A percentile compares a stretch with the other conserved stretches of the same genome.
These are phyloP conservation scores for Thraustochytrium sp. DNA, from an alignment of 352 stramenopile genomes.

Conservation along the genomic window DNA sequence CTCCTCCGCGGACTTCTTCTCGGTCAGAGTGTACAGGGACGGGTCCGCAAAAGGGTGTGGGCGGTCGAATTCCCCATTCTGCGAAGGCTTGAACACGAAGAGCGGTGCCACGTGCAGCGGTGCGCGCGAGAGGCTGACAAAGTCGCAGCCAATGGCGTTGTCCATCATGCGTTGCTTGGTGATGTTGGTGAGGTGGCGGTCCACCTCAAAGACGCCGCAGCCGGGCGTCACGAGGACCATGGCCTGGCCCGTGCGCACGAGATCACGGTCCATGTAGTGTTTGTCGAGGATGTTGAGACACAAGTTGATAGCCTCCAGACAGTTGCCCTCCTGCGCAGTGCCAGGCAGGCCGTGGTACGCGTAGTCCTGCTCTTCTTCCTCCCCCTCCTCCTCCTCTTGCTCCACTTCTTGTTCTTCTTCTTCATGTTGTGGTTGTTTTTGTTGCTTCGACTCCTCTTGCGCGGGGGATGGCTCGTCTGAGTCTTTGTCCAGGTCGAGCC, in stretches of 20 bases:
- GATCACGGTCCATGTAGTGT: constrained; percentile 94
- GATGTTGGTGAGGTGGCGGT: constrained; percentile 81
- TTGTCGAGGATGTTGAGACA: constrained; percentile 96
- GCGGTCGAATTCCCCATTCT: not conserved
- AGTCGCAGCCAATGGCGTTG: constrained; percentile 97
- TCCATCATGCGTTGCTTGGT: constrained; percentile 99
- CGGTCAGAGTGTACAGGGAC: not conserved
- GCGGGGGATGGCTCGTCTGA: too few relatives aligned
- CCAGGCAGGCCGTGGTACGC: constrained; percentile 67
- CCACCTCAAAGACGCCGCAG: constrained; percentile 90
- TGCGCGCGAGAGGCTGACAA: constrained; percentile 88
- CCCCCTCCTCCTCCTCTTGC: too few relatives aligned
- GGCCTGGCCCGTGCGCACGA: constrained; percentile 87
- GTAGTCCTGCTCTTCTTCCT: not conserved
- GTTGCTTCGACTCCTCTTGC: too few relatives aligned
- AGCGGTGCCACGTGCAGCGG: constrained; percentile 94
- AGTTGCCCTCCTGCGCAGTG: constrained; percentile 86
- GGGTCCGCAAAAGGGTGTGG: not conserved
- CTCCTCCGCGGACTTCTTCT: not conserved
- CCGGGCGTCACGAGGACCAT: constrained; percentile 93
- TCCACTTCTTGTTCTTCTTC: too few relatives aligned
- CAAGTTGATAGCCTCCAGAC: constrained; percentile 96
- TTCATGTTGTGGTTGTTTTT: too few relatives aligned
- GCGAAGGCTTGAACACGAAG: constrained; percentile 72
- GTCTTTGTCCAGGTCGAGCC: too few relatives aligned